Conservation (phyloP, 2,329 filamentous ascomycete genomes). For the Calonectria fujianensis region DNA sequence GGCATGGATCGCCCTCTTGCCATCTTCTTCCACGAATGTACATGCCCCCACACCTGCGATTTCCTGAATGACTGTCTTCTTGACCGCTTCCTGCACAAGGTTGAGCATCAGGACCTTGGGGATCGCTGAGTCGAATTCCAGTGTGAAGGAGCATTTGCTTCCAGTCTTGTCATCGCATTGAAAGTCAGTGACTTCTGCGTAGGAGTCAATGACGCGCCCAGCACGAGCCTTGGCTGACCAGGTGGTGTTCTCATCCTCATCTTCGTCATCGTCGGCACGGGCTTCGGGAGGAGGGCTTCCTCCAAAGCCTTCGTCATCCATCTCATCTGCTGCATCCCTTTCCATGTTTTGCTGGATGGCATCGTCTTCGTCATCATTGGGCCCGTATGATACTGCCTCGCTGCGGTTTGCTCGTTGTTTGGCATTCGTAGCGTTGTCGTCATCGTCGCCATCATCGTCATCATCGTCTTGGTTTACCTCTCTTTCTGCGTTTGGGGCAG, state of each 20-base stretch:
- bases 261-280: slow-evolving; percentile 61
- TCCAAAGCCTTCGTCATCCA: slow-evolving; percentile 72
- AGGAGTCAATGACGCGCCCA: slow-evolving; percentile 78
- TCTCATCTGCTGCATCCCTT: slow-evolving; percentile 74
- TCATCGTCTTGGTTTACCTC: slow-evolving; percentile 62
- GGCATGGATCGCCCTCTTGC: slow-evolving; percentile 80
- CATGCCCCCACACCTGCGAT: slow-evolving; percentile 86
- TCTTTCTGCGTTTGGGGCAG: slow-evolving; percentile 59
- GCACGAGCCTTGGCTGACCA: slow-evolving; percentile 71
- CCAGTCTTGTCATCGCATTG: slow-evolving; percentile 85
- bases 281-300: slow-evolving; percentile 66
- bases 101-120: slow-evolving; percentile 96
- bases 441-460: slow-evolving; percentile 80
- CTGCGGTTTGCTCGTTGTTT: slow-evolving; percentile 85
- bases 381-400: slow-evolving; percentile 91
- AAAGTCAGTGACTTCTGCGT: slow-evolving; percentile 83
- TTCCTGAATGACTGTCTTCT: slow-evolving; percentile 88
- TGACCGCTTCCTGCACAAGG: slow-evolving; percentile 87
- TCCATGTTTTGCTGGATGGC: slow-evolving; percentile 80
- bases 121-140: slow-evolving; percentile 86
- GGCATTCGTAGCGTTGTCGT: slow-evolving; percentile 84
- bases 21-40: slow-evolving; percentile 76
- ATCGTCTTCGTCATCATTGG: slow-evolving; percentile 93
- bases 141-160: slow-evolving; percentile 85
- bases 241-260: slow-evolving; percentile 62